Base-by-base conservation (phyloP, 1,139 yeast genomes). In the Protomyces gravidus region DNA sequence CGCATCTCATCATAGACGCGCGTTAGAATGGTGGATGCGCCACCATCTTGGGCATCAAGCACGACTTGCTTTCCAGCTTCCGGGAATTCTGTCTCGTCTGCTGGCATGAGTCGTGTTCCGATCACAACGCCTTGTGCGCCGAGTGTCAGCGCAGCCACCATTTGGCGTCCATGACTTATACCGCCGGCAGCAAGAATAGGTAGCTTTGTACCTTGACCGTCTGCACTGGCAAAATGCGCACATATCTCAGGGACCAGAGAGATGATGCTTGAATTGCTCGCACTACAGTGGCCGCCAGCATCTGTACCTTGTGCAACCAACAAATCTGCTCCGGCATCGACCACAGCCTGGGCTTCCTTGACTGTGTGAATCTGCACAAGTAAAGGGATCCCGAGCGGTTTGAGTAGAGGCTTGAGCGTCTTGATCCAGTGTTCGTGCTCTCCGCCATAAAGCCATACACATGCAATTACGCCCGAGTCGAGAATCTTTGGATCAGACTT, bases 281-380 rank as follows among this genome's bases (percentile, higher is more conserved):
- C 81, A 80, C 49, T 81, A 67, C 65, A 64, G 65, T 79, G 83
- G 0, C 82, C 82, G 7, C 83, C 83, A 1, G 83, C 82, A 65
- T 79, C 83, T 61, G 69, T 71, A 0, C 83, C 82, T 65, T 79
- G 83, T 39, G 74, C 71, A 13, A 76, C 70, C 2, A 79, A 61
- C 0, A 77, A 80, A 65, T 77, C 79, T 1, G 75, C 73, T 0
- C 75, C 76, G 0, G 62, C 50, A 0, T 66, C 64, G 17, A 68
- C 64, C 60, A 73, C 67, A 3, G 62, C 58, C 11, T 63, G 51
- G 0, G 79, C 81, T 63, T 79, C 82, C 15, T 66, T 66, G 0
- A 74, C 67, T 6, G 75, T 74, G 1, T 81, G 78, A 1, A 77
- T 79, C 13, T 77, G 71, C 0, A 73, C 79, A 57, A 77, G 69